These are phyloP conservation scores for Fraxinus greggii DNA, from an alignment of 305 asterid genomes.

Conservation along the genomic window DNA sequence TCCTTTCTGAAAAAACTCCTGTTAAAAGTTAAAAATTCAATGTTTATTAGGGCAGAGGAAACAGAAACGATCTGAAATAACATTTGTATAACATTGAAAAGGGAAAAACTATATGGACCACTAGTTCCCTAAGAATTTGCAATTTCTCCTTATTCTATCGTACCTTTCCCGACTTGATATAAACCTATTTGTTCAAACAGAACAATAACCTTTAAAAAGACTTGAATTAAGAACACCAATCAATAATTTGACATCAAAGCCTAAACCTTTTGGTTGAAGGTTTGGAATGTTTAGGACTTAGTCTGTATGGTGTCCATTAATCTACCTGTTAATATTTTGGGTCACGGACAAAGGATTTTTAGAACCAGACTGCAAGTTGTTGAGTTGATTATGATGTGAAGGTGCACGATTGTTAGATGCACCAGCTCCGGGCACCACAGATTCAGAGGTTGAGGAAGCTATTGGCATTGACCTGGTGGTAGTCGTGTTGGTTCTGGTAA, in stretches of 20 bases:
- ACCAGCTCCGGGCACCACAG: conserved; percentile 43
- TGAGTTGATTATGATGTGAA: conserved; percentile 38
- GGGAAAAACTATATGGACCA: neutral
- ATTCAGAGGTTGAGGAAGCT: conserved; percentile 35
- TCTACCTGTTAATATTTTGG: conserved; percentile 46
- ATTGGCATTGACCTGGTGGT: conserved; percentile 35
- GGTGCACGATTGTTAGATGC: conserved; percentile 36
- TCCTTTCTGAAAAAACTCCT: conserved; percentile 45
- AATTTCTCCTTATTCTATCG: neutral
- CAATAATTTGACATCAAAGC: neutral
- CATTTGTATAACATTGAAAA: neutral
- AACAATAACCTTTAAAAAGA: neutral
- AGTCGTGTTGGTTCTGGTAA: conserved; percentile 33
- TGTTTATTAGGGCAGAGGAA: neutral
- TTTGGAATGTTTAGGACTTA: neutral
- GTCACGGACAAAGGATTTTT: conserved; percentile 28
- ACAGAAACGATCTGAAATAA: neutral
- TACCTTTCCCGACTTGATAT: neutral
- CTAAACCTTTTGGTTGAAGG: neutral
- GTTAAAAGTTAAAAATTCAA: conserved; percentile 3
- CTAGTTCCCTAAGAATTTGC: neutral
- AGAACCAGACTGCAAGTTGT: conserved; percentile 32
- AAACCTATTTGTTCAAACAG: neutral
- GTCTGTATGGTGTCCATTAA: neutral
- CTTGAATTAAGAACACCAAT: neutral